These are phyloP conservation scores for Chlorociboria aeruginascens DNA, from an alignment of 495 filamentous ascomycete species.

Conservation along the genomic window DNA sequence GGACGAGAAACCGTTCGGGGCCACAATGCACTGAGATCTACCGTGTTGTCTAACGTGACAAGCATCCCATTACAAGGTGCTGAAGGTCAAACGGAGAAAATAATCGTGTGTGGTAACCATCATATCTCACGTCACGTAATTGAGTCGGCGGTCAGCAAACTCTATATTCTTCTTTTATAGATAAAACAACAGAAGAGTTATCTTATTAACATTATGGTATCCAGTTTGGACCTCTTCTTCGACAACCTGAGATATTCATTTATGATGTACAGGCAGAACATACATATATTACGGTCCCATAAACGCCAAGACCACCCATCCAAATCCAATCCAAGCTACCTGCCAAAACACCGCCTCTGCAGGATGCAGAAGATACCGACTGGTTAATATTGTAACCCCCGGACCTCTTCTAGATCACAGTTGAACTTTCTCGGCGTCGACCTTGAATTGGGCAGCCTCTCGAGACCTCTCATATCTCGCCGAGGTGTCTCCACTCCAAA, in stretches of 20 bases:
- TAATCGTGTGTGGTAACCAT: too few species aligned
- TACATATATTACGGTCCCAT: background rate
- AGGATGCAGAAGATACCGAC: background rate
- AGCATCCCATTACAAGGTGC: too few species aligned
- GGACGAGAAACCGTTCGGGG: too few species aligned
- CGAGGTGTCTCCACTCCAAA: slow-evolving; percentile 45
- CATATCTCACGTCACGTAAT: too few species aligned
- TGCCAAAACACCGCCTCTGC: slow-evolving; percentile 1
- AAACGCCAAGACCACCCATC: background rate
- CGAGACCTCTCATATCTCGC: slow-evolving; percentile 12
- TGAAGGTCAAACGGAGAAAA: too few species aligned
- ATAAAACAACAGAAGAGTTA: background rate
- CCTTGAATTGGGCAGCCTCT: slow-evolving; percentile 23
- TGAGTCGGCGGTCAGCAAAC: too few species aligned
- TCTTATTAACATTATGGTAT: slow-evolving; percentile 1
- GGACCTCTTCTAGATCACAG: background rate
- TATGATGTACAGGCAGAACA: background rate
- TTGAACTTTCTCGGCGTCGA: slow-evolving; percentile 16
- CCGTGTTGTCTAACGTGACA: too few species aligned
- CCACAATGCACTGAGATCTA: too few species aligned
- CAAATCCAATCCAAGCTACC: background rate
- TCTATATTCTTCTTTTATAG: background rate
- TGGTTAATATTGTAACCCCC: background rate
- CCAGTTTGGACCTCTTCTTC: background rate
- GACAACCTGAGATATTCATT: background rate